Base-by-base conservation (phyloP, 2,329 filamentous ascomycete species). In the Raffaelea ambrosiae region DNA sequence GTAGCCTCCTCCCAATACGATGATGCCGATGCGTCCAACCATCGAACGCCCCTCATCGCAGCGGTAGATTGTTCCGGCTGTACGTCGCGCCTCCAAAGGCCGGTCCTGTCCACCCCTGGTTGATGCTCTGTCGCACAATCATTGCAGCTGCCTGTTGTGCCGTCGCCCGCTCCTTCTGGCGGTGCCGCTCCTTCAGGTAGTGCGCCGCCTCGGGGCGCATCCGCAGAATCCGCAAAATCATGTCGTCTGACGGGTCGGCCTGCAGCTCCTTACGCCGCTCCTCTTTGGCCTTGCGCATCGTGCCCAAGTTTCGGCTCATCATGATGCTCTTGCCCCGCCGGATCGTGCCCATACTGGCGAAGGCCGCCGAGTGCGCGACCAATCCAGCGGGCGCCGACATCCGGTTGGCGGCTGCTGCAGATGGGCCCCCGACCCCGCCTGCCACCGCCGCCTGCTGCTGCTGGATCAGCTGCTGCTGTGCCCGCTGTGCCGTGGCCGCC, bases 241-340 rank as follows among this genome's bases (percentile, higher is more conserved):
- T 97, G 63, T 98, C 93, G 64, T 98, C 93, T 62, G 85, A 95
- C 2, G 93, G 91, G 63, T 97, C 93, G 1, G 93, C 91, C 63
- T 98, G 93, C 2, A 89, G 88, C 63, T 97, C 91, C 58, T 90
- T 89, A 54, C 93, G 77, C 70, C 95, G 96, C 66, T 95, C 91
- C 63, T 95, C 89, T 66, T 97, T 97, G 38, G 87, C 89, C 61
- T 91, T 88, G 57, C 83, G 84, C 89, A 98, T 97, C 8, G 93
- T 97, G 41, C 93, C 93, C 47, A 98, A 69, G 63, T 97, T 98
- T 49, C 91, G 83, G 58, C 81, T 88, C 67, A 95, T 83, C 86
- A 98, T 89, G 65, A 98, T 94, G 55, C 83, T 88, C 77, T 84
- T 81, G 56, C 80, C 77, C 47, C 81, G 71, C 54, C 70, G 76